Base-by-base conservation (phyloP, 176 grass and related monocot species). In the Thinopyrum elongatum region DNA sequence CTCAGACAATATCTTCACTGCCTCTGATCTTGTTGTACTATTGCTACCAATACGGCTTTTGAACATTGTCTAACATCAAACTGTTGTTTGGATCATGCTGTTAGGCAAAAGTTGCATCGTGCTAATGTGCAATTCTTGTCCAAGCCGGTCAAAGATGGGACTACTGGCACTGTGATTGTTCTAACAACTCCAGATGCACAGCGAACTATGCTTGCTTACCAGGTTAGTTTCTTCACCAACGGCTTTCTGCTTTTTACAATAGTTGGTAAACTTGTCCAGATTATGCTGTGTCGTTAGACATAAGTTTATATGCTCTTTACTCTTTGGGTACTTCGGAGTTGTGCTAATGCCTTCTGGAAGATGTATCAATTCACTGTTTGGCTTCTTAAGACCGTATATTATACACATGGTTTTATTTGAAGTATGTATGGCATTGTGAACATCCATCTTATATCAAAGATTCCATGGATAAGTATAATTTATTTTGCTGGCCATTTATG, bases 41-140 rank as follows among this genome's bases (percentile, higher is more conserved):
- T 58, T 79, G 49, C 27, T 75, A 34, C 13, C 64, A 34, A 26
- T 42, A 65, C 57, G 11, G 34, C 60, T 57, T 79, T 28, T 34
- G 65, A 74, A 46, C 23, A 7, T 87, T 83, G 11, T 13, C 80
- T 90, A 59, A 87, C 27, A 76, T 76, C 21, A 62, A 78, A 6
- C 5, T 83, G 33, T 35, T 83, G 63, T 34, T 81, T 68, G 39
- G 62, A 81, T 76, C 46, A 79, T 1, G 0, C 12, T 77, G 27
- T 60, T 86, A 98, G 97, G 74, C 82, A 62, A 19, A 98, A 98
- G 85, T 79, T 96, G 51, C 33, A 57, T 30, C 90, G 97, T 29
- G 94, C 94, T 58, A 94, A 99, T 94, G 88, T 99, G 36, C 90
- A 96, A 83, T 99, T 99, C 78, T 86, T 99, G 10, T 99, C 92